Conservation (phyloP, 352 stramenopile genomes). For the Phytophthora tubulina region DNA sequence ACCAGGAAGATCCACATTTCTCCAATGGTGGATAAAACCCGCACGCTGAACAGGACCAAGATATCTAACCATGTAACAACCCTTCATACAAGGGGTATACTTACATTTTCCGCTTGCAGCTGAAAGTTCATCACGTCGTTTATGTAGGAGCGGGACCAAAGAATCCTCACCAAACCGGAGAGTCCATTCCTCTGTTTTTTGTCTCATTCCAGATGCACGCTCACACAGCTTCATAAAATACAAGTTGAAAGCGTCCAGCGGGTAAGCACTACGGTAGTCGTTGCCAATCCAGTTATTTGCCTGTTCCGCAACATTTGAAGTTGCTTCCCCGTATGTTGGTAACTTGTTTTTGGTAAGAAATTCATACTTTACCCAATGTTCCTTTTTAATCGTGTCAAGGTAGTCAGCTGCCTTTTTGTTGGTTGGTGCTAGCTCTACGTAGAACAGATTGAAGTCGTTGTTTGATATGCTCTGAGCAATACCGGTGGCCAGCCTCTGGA, state of each 20-base stretch:
- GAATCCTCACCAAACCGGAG: not conserved
- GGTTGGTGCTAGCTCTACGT: not conserved
- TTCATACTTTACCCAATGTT: slow-evolving; percentile 3
- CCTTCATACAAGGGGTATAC: not conserved
- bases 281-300: slow-evolving; percentile 19
- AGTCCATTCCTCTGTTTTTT: not conserved
- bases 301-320: slow-evolving; percentile 7
- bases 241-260: slow-evolving; percentile 9
- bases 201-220: not conserved
- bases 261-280: slow-evolving; percentile 6
- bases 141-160: slow-evolving; percentile 1
- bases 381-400: not conserved
- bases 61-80: slow-evolving; percentile 3
- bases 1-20: slow-evolving; percentile 1
- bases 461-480: slow-evolving; percentile 18
- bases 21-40: slow-evolving; percentile 13
- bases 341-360: not conserved
- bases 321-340: slow-evolving; percentile 5
- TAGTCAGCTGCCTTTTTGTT: slow-evolving; percentile 1
- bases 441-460: slow-evolving; percentile 13
- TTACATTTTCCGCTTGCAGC: not conserved
- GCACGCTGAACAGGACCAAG: not conserved
- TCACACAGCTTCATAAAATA: slow-evolving; percentile 15
- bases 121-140: not conserved
- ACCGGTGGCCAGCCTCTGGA: not conserved